These are phyloP conservation scores for Garcileccinum viscosum DNA, from an alignment of 1,284 basidiomycete species.

Conservation along the genomic window DNA sequence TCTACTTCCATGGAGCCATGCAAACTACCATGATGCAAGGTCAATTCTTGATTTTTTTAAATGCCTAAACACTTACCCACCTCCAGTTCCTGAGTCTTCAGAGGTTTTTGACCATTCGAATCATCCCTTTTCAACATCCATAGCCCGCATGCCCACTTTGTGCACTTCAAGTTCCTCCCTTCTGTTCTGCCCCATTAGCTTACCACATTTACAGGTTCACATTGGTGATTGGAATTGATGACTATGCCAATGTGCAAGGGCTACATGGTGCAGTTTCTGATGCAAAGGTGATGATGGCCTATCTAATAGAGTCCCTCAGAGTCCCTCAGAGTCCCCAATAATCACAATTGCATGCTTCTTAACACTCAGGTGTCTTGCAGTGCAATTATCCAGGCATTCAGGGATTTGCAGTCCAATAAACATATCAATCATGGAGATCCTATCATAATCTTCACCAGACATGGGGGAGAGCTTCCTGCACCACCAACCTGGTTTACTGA, in stretches of 20 bases:
- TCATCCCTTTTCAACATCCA: neutral
- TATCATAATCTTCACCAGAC: constrained; percentile 67
- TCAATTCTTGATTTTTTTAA: neutral
- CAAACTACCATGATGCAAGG: too few relatives aligned
- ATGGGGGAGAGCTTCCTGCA: constrained; percentile 57
- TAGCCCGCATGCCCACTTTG: neutral
- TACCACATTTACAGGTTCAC: constrained; percentile 49
- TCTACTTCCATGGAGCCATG: neutral
- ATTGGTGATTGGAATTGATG: constrained; percentile 64
- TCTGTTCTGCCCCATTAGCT: neutral
- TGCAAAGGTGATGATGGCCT: constrained; percentile 55
- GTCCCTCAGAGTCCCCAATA: constrained; percentile 61
- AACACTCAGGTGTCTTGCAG: constrained; percentile 60
- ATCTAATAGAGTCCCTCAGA: constrained; percentile 54
- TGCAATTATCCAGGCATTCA: constrained; percentile 57
- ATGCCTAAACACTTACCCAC: neutral
- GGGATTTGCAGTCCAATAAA: constrained; percentile 57
- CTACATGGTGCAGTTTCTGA: constrained; percentile 63
- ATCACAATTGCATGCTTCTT: constrained; percentile 59
- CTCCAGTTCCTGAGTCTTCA: neutral
- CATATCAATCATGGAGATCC: constrained; percentile 62
- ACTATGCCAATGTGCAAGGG: constrained; percentile 60
- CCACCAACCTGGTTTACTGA: constrained; percentile 54
- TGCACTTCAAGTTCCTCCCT: neutral
- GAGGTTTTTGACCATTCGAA: neutral